Base-by-base conservation (phyloP, 176 grass and related monocot genomes). In the Dendrocalamus sinicus region DNA sequence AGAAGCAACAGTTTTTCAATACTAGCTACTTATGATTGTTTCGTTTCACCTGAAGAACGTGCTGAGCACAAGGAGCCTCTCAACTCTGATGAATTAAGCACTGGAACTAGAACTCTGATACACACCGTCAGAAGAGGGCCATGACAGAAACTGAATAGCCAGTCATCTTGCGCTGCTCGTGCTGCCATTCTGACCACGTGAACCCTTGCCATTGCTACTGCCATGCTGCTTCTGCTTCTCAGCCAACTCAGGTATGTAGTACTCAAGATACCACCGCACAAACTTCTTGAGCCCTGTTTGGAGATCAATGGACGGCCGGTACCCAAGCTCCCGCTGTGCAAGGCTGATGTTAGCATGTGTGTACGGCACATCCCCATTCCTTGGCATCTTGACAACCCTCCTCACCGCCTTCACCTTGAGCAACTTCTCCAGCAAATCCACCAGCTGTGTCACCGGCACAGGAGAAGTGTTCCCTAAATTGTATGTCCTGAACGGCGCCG, bases 271-370 rank as follows among this genome's bases (percentile, higher is more conserved):
- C 94, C 94, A 95, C 67, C 85, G 73, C 44, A 95, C 94, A 76
- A 95, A 95, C 83, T 86, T 88, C 89, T 95, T 95, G 53, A 95
- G 87, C 44, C 94, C 94, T 30, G 91, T 85, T 79, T 93, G 91
- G 59, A 95, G 94, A 87, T 95, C 94, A 37, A 86, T 95, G 84
- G 89, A 90, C 0, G 94, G 94, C 22, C 75, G 84, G 70, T 95
- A 95, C 20, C 94, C 89, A 53, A 95, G 89, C 81, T 95, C 94
- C 58, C 86, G 69, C 70, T 91, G 91, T 11, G 94, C 91, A 81
- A 95, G 91, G 80, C 89, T 95, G 67, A 95, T 87, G 75, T 95
- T 95, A 52, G 94, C 93, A 89, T 95, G 93, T 3, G 94, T 95
- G 63, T 91, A 95, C 1, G 94, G 94, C 66, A 93, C 94, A 83